Base-by-base conservation (phyloP, 1,284 basidiomycete genomes). In the Boletus semigastroideus region DNA sequence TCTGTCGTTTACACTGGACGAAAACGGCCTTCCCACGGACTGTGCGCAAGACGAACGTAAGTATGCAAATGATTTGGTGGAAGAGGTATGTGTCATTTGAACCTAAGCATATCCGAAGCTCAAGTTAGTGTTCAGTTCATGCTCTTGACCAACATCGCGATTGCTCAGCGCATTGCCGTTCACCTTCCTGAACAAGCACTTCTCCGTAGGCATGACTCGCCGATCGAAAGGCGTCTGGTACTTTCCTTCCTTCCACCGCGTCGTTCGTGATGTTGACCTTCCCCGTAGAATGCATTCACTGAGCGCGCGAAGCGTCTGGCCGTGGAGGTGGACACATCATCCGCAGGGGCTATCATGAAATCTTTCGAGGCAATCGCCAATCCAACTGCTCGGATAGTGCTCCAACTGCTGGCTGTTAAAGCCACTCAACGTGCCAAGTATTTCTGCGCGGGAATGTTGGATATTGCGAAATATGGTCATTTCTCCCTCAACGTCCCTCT, bases 391-490 rank as follows among this genome's bases (percentile, higher is more conserved):
- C 84, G 85, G 51, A 75, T 81, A 46, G 78, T 93, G 27, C 76
- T 98, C 19, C 85, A 94, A 67, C 68, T 96, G 19, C 77, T 98
- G 39, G 84, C 87, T 30, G 87, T 84, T 67, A 98, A 97, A 72
- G 86, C 93, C 17, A 97, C 96, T 63, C 87, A 89, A 55, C 84
- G 86, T 48, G 92, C 97, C 57, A 95, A 95, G 70, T 98, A 99
- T 74, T 99, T 98, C 84, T 99, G 96, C 69, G 86, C 95, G 25
- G 97, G 97, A 59, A 97, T 98, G 93, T 80, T 99, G 61, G 97
- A 99, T 72, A 99, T 99, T 66, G 92, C 94, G 41, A 98, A 99
- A 75, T 99, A 98, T 69, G 75, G 83, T 33, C 97, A 99, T 74
- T 98, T 92, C 69, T 87, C 94, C 1, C 78, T 99, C 61, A 96